Base-by-base conservation (phyloP, 2,329 filamentous ascomycete species). In the Orbilia blumenaviensis region DNA sequence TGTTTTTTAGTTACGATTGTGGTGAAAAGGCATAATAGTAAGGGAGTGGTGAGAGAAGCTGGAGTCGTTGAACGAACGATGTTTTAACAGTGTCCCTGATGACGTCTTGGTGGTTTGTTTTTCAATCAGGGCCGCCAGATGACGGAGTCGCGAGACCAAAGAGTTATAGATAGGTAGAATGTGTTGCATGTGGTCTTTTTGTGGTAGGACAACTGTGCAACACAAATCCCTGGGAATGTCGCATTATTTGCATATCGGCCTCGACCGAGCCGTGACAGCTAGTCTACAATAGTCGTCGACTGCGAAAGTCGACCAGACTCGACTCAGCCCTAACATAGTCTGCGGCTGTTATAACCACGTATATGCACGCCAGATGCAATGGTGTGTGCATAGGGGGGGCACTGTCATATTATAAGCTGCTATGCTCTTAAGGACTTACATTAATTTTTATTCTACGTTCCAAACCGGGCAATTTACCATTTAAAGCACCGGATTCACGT, bases 171-270 rank as follows among this genome's bases (percentile, higher is more conserved):
- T 10, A 16, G 34, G 29, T 38, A 46, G 46, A 71, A 63, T 71
- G 66, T 71, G 66, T 71, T 71, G 66, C 36, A 50, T 34, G 50
- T 66, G 21, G 62, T 66, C 62, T n/a, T 69, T 69, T 71, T 69
- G 54, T 58, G 48, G 60, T 52, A 69, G n/a, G 44, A 62, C 62
- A 16, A 12, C 23, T 21, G 52, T 50, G 66, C 66, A 71, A 71
- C 66, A 36, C 56, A 29, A 52, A 64, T 36, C 61, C 16, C 29
- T 48, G 50, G 18, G n/a, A n/a, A n/a, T n/a, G n/a, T n/a, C n/a
- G n/a, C n/a, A 7, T n/a, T 34, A 12, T 34, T 12, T n/a, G n/a
- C n/a, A n/a, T n/a, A 34, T 27, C 12, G 41, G 14, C 10, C 14
- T 54, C 25, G 21, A 16, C 32, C 25, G 48, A 29, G 21, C 29